phyloP scores from a whole-genome alignment of 192 early-diverging fungal genomes.

The Backusella sp. region DNA sequence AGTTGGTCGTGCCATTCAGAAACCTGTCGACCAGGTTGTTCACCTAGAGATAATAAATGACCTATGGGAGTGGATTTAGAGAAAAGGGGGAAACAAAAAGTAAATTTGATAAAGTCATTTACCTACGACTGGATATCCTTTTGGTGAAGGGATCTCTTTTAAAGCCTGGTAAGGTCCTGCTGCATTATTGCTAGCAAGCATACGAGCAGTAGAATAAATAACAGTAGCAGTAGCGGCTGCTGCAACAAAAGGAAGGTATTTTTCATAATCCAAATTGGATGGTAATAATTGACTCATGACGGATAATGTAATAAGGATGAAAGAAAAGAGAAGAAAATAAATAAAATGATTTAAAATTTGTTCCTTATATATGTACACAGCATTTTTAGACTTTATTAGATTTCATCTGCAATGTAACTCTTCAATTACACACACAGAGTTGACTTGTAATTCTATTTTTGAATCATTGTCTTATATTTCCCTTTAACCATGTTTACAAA shows the following conservation, averaged over 20 bases:
- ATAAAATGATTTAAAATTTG: not conserved
- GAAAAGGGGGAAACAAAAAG: not conserved
- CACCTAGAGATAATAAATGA: slow-evolving; percentile 6
- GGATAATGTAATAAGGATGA: not conserved
- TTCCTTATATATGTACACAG: not conserved
- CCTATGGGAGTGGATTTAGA: not conserved
- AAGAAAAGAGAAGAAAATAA: not conserved
- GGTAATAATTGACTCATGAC: not conserved
- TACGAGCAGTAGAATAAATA: not conserved
- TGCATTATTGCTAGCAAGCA: not conserved
- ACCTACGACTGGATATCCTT: not conserved
- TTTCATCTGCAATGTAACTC: not conserved
- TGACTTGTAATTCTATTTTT: not conserved
- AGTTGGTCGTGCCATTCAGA: not conserved
- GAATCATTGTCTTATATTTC: not conserved
- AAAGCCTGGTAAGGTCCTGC: not conserved
- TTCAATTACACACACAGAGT: not conserved
- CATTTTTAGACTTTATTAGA: not conserved
- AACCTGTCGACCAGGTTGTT: not conserved
- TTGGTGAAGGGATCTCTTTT: not conserved
- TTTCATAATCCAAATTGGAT: not conserved
- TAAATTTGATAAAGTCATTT: not conserved
- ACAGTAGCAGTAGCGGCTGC: not conserved
- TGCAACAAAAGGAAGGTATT: not conserved
- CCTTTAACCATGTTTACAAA: not conserved